Evolutionary conservation across 78 protist species (phyloP), one percentile per base, ranked within the genome.

Genomic region (Emiliania huxleyi): DNA sequence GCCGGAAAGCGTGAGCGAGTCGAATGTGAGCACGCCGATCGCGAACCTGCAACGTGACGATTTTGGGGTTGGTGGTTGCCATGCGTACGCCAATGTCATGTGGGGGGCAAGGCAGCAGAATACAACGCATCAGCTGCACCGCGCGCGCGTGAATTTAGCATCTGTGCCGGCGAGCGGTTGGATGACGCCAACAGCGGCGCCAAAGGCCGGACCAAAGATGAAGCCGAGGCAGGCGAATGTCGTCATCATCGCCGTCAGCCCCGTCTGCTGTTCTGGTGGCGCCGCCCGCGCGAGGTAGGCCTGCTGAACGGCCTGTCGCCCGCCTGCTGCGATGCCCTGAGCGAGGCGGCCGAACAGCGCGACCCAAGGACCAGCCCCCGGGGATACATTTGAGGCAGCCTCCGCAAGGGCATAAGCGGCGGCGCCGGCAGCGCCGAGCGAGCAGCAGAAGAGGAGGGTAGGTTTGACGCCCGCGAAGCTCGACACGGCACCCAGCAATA

Each of bases 181-280:
- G n/a, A n/a, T n/a, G n/a, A n/a, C n/a, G n/a, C n/a, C n/a, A n/a
- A n/a, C n/a, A n/a, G n/a, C n/a, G n/a, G 85, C 85, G 44, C 48
- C 85, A 8, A 77, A 2, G 23, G 46, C 46, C 1, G 85, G 85
- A 8, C 85, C 85, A 33, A 12, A 37, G 85, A 77, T 77, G 85
- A 77, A 77, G 26, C 85, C 85, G 85, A 77, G 85, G 85, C 42
- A 35, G 23, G 85, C 85, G 29, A 77, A 77, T 3, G 85, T 40
- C 35, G 85, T 40, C 35, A 77, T 3, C n/a, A 40, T 6, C 29
- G 29, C 19, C 29, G 85, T 77, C 33, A 77, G 46, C 48, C 11
- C 46, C 8, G 85, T 77, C 35, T 26, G 85, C 85, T 40, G 3
- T 19, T 37, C 23, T 6, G 81, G 81, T 22, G 81, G 81, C 2